phyloP scores from a whole-genome alignment of 2,329 filamentous ascomycete genomes.

The Fusarium mundagurra region DNA sequence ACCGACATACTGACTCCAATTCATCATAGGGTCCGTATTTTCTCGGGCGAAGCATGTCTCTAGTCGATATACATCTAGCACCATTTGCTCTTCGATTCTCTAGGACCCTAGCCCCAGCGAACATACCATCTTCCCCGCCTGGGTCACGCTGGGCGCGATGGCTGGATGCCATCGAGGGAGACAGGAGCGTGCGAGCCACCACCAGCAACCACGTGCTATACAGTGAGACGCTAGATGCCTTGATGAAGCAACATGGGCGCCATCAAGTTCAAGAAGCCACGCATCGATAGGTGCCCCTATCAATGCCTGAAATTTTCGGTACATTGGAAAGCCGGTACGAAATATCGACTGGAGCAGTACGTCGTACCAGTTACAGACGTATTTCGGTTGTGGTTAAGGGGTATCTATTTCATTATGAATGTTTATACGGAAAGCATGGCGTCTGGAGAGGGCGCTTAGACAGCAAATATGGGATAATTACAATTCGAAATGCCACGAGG shows the following conservation, averaged over 20 bases:
- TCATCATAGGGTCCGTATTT: slow-evolving; percentile 72
- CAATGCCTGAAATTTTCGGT: not conserved
- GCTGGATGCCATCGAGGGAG: slow-evolving; percentile 74
- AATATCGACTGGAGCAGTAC: not conserved
- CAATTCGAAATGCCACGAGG: not conserved
- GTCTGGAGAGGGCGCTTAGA: not conserved
- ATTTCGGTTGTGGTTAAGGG: not conserved
- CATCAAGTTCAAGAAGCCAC: not conserved
- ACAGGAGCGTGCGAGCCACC: slow-evolving; percentile 71
- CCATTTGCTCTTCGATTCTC: slow-evolving; percentile 77
- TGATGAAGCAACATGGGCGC: slow-evolving; percentile 9
- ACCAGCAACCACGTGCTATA: slow-evolving; percentile 68
- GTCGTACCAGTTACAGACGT: not conserved
- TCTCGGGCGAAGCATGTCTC: slow-evolving; percentile 58
- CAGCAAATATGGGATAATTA: not conserved
- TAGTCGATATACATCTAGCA: slow-evolving; percentile 80
- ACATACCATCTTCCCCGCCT: slow-evolving; percentile 72
- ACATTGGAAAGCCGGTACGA: not conserved
- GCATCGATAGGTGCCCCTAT: not conserved
- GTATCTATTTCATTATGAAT: slow-evolving; percentile 5
- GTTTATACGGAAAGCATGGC: slow-evolving; percentile 1
- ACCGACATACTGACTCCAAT: not conserved
- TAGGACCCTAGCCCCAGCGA: slow-evolving; percentile 71
- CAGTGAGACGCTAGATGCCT: slow-evolving; percentile 68
- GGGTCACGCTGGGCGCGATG: slow-evolving; percentile 74